phyloP scores from a whole-genome alignment of 1,139 yeast genomes.

The Saccharomyces hybrid region DNA sequence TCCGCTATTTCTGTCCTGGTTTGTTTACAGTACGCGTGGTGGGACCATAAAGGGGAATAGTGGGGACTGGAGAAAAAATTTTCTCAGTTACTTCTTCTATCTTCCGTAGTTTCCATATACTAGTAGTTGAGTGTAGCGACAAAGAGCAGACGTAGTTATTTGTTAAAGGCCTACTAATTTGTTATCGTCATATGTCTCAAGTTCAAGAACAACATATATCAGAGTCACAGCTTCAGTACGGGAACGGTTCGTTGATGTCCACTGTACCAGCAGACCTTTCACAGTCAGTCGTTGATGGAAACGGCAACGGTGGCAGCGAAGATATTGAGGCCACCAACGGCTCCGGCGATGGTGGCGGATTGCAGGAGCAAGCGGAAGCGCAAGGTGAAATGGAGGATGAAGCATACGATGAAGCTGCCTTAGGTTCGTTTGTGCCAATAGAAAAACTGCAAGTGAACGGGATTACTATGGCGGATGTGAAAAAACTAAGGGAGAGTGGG shows the following conservation, averaged over 20 bases:
- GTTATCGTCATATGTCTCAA: constrained; percentile 8
- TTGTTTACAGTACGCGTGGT: constrained; percentile 1
- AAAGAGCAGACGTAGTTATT: background rate
- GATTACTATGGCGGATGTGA: constrained; percentile 69
- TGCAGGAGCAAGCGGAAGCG: constrained; percentile 8
- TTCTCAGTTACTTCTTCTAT: background rate
- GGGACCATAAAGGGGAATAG: constrained; percentile 1
- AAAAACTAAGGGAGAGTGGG: constrained; percentile 75
- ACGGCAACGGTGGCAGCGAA: constrained; percentile 1
- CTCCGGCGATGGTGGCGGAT: constrained; percentile 11
- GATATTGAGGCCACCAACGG: constrained; percentile 4
- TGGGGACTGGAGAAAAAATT: background rate
- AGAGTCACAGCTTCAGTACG: constrained; percentile 9
- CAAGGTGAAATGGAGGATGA: constrained; percentile 24
- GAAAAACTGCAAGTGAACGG: constrained; percentile 67
- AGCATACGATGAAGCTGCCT: constrained; percentile 38
- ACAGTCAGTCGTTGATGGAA: background rate
- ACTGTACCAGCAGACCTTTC: constrained; percentile 12
- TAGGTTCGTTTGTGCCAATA: constrained; percentile 33
- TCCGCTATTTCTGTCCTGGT: background rate
- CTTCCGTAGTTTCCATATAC: background rate
- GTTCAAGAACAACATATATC: constrained; percentile 14
- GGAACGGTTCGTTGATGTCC: constrained; percentile 12
- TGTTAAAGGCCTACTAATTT: background rate
- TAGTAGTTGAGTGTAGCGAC: background rate